phyloP scores from a whole-genome alignment of 208 protist species.

The Crithidia bombi region DNA sequence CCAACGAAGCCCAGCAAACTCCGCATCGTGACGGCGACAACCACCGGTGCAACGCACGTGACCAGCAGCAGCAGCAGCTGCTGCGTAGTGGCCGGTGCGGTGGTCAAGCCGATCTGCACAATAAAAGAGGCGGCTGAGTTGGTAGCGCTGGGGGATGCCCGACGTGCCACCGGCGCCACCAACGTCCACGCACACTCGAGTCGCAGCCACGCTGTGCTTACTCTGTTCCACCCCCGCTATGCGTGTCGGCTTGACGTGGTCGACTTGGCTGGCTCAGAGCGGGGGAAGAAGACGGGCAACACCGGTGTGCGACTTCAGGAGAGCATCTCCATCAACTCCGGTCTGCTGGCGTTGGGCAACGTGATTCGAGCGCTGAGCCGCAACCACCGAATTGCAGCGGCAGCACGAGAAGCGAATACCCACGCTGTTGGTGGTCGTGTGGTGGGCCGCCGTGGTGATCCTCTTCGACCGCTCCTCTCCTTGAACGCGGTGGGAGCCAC shows the following conservation, averaged over 20 bases:
- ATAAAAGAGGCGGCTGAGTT: conserved; percentile 68
- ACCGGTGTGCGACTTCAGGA: conserved; percentile 89
- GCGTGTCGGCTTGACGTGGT: conserved; percentile 90
- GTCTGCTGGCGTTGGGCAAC: conserved; percentile 92
- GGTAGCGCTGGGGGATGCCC: conserved; percentile 72
- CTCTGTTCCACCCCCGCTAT: conserved; percentile 73
- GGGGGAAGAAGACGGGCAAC: conserved; percentile 84
- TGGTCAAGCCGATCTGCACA: conserved; percentile 50
- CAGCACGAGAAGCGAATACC: neutral
- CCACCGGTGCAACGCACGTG: neutral
- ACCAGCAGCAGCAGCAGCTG: conserved; percentile 3
- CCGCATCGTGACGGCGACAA: conserved; percentile 23
- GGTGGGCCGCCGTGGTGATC: too few relatives aligned
- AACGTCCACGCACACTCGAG: conserved; percentile 89
- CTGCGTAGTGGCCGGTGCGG: conserved; percentile 55
- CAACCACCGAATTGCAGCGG: conserved; percentile 29
- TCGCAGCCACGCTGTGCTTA: conserved; percentile 94
- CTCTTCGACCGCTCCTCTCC: neutral
- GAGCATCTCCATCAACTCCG: conserved; percentile 93
- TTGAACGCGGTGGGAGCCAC: neutral
- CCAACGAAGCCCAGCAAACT: conserved; percentile 33
- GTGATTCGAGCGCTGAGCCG: conserved; percentile 91
- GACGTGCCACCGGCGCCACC: conserved; percentile 90
- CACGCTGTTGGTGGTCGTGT: too few relatives aligned
- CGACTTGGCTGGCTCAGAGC: conserved; percentile 93